Percentiles rank a stretch among this genome's conserved stretches.
These are phyloP conservation scores for Gossypium sturtianum DNA, from an alignment of 345 rosid species.

Conservation along the genomic window DNA sequence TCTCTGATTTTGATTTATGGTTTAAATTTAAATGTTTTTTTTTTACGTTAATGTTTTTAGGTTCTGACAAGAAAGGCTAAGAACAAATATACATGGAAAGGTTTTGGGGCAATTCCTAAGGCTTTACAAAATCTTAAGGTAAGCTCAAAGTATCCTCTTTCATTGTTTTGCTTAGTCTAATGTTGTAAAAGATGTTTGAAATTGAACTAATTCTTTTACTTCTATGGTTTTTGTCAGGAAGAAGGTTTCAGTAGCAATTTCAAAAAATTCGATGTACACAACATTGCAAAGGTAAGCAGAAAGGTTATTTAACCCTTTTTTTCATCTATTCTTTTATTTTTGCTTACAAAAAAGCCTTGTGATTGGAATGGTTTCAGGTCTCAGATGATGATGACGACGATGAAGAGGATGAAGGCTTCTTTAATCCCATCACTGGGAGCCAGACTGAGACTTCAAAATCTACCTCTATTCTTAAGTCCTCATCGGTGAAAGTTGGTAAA, in stretches of 20 bases:
- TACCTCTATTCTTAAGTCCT: conserved; percentile 39
- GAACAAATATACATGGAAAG: conserved; percentile 81
- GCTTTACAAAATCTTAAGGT: conserved; percentile 64
- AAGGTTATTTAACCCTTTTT: neutral
- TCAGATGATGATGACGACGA: conserved; percentile 39
- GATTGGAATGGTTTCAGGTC: conserved; percentile 23
- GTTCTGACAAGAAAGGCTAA: conserved; percentile 65
- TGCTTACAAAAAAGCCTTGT: neutral
- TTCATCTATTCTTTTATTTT: neutral
- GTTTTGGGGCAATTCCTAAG: conserved; percentile 60
- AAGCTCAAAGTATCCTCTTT: neutral
- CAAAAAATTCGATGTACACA: conserved; percentile 31
- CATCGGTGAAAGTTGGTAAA: conserved; percentile 42
- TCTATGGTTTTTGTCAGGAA: conserved; percentile 34
- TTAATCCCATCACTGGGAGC: conserved; percentile 55
- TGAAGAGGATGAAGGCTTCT: conserved; percentile 52
- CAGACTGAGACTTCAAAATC: conserved; percentile 50
- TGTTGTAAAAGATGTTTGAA: neutral
- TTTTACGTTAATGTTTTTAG: conserved; percentile 25
- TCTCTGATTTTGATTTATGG: neutral
- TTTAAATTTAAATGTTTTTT: neutral
- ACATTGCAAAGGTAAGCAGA: conserved; percentile 41
- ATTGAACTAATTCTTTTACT: neutral
- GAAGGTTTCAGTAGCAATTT: conserved; percentile 51
- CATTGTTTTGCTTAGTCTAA: neutral